phyloP scores from a whole-genome alignment of 2,329 filamentous ascomycete genomes.

The Aspergillus texensis region DNA sequence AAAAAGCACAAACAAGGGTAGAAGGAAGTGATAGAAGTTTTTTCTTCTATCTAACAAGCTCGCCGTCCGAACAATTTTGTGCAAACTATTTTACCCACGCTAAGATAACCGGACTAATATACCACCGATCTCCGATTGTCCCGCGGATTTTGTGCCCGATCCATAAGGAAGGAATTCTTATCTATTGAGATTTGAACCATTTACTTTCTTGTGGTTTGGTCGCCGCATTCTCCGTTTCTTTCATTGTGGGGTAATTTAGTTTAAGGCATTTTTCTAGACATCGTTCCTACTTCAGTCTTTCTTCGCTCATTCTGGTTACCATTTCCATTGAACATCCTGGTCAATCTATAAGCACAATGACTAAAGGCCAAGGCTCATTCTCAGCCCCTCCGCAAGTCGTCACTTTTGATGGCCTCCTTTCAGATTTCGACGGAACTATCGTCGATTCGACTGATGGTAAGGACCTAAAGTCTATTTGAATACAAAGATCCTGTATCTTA shows the following conservation, averaged over 20 bases:
- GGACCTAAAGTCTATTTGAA: conserved; percentile 22
- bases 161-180: background rate
- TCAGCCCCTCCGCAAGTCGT: conserved; percentile 43
- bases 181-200: background rate
- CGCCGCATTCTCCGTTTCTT: background rate
- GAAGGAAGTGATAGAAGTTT: conserved; percentile 17
- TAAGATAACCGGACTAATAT: conserved; percentile 40
- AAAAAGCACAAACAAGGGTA: conserved; percentile 17
- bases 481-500: conserved; percentile 47
- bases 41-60: conserved; percentile 17
- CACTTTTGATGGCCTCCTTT: conserved; percentile 48
- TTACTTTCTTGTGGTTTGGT: background rate
- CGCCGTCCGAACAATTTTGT: conserved; percentile 29
- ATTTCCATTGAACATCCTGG: conserved; percentile 12
- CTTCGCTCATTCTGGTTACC: background rate
- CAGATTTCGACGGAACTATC: conserved; percentile 53
- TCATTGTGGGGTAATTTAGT: background rate
- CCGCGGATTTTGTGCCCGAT: conserved; percentile 2
- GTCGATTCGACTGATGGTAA: conserved; percentile 51
- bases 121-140: conserved; percentile 37
- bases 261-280: background rate
- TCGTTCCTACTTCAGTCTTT: conserved; percentile 4
- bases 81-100: conserved; percentile 31
- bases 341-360: conserved; percentile 30
- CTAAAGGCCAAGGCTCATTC: conserved; percentile 38